Evolutionary conservation across 2,329 filamentous ascomycete genomes (phyloP).

Genomic region (Colletotrichum sp.): DNA sequence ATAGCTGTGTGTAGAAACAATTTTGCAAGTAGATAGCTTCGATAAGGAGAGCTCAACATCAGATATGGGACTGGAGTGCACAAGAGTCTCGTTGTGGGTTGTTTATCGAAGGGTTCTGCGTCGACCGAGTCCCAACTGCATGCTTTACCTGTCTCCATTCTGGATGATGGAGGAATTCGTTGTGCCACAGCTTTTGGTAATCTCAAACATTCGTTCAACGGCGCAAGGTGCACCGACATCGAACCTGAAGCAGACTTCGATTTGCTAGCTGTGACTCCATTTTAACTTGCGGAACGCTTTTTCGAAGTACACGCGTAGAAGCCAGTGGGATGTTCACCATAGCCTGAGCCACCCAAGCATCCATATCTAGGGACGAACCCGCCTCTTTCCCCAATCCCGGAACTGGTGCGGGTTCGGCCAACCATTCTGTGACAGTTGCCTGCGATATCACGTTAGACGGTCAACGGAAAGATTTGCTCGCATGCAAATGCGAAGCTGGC

Average conservation of each 20-base stretch:
- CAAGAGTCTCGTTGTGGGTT: neutral
- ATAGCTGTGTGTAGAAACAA: neutral
- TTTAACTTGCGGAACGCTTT: neutral
- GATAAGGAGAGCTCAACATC: neutral
- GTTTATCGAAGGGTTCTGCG: neutral
- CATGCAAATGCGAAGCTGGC: neutral
- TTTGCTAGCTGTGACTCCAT: rapidly evolving
- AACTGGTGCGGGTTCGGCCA: too few species aligned
- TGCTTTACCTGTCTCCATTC: neutral
- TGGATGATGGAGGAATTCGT: neutral
- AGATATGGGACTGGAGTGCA: neutral
- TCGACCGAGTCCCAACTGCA: neutral
- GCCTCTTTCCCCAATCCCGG: neutral
- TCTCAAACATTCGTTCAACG: neutral
- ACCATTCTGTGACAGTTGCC: neutral
- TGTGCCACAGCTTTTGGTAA: neutral
- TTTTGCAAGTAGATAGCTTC: neutral
- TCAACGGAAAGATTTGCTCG: neutral
- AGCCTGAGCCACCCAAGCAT: neutral
- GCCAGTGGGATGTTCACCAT: neutral
- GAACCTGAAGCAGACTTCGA: neutral
- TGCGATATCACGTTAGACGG: neutral
- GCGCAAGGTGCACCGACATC: neutral
- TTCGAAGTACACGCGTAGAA: neutral
- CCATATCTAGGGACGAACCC: neutral